Evolutionary conservation across 345 rosid genomes (phyloP).

Genomic region (Populus pruinosa): DNA sequence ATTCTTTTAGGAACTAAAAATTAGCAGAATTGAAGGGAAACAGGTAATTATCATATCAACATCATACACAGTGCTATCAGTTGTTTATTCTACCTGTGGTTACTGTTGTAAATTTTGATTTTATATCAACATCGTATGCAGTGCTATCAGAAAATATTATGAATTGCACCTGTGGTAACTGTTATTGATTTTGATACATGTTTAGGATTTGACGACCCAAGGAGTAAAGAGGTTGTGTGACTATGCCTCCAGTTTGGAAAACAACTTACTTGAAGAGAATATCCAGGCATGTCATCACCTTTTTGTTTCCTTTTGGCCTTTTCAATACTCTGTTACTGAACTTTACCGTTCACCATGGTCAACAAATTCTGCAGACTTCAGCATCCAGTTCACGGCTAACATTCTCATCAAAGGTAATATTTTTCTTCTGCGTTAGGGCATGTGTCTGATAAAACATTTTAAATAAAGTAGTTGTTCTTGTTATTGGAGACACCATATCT

Average conservation of each 20-base stretch:
- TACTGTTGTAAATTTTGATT: background rate
- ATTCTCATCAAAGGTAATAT: conserved; percentile 22
- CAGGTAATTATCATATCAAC: conserved; percentile 43
- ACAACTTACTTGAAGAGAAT: conserved; percentile 27
- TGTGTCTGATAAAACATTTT: background rate
- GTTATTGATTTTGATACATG: background rate
- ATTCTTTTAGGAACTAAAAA: conserved; percentile 50
- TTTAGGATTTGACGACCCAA: conserved; percentile 30
- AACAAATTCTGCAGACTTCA: conserved; percentile 17
- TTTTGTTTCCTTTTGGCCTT: background rate
- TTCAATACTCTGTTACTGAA: background rate
- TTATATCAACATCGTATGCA: background rate
- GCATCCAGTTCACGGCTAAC: conserved; percentile 18
- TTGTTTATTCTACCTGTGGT: conserved; percentile 10
- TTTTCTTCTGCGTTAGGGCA: background rate
- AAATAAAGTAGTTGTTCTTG: background rate
- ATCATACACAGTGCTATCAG: background rate
- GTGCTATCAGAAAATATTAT: background rate
- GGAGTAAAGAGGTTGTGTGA: conserved; percentile 51
- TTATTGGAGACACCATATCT: background rate
- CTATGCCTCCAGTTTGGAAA: conserved; percentile 35
- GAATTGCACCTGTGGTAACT: conserved; percentile 12
- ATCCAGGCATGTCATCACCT: conserved; percentile 39
- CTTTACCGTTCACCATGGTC: background rate
- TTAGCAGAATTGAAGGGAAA: conserved; percentile 56